phyloP scores from a whole-genome alignment of 495 filamentous ascomycete genomes.

The Cercophora sp. region DNA sequence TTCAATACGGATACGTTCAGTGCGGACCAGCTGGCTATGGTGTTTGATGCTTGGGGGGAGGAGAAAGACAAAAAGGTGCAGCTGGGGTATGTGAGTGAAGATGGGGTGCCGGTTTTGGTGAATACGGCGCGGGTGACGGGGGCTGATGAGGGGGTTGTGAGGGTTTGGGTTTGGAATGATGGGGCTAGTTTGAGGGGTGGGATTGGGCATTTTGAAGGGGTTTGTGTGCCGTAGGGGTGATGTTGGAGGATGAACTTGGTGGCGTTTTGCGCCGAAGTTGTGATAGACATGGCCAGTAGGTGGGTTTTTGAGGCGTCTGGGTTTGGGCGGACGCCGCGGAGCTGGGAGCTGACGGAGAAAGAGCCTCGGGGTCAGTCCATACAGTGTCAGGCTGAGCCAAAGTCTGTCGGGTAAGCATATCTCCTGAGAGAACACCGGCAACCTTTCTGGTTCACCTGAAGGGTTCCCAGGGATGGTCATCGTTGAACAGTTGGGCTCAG shows the following conservation, averaged over 20 bases:
- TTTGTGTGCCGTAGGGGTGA: constrained; percentile 7
- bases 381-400: no score
- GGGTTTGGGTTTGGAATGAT: constrained; percentile 27
- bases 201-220: constrained; percentile 23
- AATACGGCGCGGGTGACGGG: constrained; percentile 15
- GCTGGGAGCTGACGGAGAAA: no score
- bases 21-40: constrained; percentile 16
- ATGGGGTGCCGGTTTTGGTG: constrained; percentile 20
- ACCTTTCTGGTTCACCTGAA: no score
- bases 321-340: no score
- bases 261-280: no score
- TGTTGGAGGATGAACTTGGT: not conserved
- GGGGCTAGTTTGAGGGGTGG: constrained; percentile 14
- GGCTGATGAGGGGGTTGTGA: constrained; percentile 17
- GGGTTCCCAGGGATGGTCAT: no score
- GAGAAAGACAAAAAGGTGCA: constrained; percentile 12
- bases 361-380: no score
- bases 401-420: no score
- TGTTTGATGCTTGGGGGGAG: constrained; percentile 6
- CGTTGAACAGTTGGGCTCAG: no score
- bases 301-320: no score
- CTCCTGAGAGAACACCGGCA: no score
- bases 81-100: constrained; percentile 17
- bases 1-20: constrained; percentile 7
- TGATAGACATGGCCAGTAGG: no score